Evolutionary conservation across 805 yeast genomes (phyloP).

Genomic region (Saccharomycopsis amapae): DNA sequence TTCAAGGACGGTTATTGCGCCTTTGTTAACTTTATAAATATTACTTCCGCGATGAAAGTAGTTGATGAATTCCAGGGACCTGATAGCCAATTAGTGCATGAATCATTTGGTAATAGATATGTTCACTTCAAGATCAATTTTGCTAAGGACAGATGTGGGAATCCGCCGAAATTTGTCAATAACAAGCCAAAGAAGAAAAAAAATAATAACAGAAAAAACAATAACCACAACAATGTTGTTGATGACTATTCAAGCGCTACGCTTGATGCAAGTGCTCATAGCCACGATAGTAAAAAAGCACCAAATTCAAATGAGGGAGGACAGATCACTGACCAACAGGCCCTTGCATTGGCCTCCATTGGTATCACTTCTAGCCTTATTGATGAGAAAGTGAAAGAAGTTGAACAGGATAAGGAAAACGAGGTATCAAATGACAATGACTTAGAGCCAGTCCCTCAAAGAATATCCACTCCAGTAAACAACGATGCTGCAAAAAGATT

Average conservation of each 20-base stretch:
- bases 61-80: constrained; percentile 49
- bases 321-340: constrained; percentile 16
- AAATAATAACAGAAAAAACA: background rate
- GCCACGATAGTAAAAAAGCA: no score
- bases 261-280: no score
- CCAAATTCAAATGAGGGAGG: constrained; percentile 2
- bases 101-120: constrained; percentile 41
- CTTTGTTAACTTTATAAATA: constrained; percentile 63
- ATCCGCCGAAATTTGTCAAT: constrained; percentile 46
- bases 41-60: constrained; percentile 53
- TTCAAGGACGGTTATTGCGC: constrained; percentile 67
- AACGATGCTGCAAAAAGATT: background rate
- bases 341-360: constrained; percentile 20
- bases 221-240: no score
- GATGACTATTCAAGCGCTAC: no score
- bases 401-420: background rate
- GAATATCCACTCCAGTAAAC: background rate
- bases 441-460: background rate
- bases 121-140: constrained; percentile 50
- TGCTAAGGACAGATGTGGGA: constrained; percentile 79
- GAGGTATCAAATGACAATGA: background rate
- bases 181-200: constrained; percentile 23
- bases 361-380: constrained; percentile 14
- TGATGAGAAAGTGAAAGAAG: constrained; percentile 9
- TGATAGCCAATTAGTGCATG: constrained; percentile 29